Evolutionary conservation across 768 basidiomycete genomes (phyloP).

Genomic region (Rhodotorula babjevae): DNA sequence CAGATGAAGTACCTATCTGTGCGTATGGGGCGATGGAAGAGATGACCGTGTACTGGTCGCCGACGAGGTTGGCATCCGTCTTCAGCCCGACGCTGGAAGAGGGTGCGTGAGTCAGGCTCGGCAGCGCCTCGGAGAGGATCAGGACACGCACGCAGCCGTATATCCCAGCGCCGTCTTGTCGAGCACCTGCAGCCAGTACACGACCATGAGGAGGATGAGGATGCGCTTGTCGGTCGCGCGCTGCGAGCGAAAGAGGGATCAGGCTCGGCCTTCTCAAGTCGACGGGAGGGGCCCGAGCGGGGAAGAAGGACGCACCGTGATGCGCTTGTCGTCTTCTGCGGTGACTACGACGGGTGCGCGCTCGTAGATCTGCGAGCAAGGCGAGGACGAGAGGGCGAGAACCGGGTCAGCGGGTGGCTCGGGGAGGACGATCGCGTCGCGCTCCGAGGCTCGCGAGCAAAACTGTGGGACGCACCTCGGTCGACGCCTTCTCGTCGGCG

Average conservation of each 20-base stretch:
- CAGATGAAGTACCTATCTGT: slow-evolving; percentile 2
- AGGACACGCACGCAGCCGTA: slow-evolving; percentile 26
- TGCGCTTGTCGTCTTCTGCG: slow-evolving; percentile 3
- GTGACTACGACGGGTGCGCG: background rate
- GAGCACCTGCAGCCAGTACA: slow-evolving; percentile 47
- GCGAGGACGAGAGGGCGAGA: background rate
- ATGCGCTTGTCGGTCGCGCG: slow-evolving; percentile 43
- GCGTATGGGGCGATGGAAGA: slow-evolving; percentile 36
- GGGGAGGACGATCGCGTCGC: too few species aligned
- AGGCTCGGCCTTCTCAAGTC: too few species aligned
- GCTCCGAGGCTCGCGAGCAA: too few species aligned
- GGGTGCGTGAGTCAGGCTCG: too few species aligned
- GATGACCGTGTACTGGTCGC: slow-evolving; percentile 42
- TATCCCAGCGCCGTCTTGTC: slow-evolving; percentile 44
- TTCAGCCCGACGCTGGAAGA: slow-evolving; percentile 39
- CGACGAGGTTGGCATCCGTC: slow-evolving; percentile 34
- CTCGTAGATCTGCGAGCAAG: background rate
- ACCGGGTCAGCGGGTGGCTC: background rate
- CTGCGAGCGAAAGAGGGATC: background rate
- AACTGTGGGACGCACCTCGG: background rate
- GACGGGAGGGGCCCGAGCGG: too few species aligned
- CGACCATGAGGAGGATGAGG: slow-evolving; percentile 42
- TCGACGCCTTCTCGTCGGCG: background rate
- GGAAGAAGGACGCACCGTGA: background rate
- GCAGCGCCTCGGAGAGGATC: too few species aligned